phyloP scores from a whole-genome alignment of 225 moss, liverwort and hornwort genomes.

The Pseudisothecium myosuroides region DNA sequence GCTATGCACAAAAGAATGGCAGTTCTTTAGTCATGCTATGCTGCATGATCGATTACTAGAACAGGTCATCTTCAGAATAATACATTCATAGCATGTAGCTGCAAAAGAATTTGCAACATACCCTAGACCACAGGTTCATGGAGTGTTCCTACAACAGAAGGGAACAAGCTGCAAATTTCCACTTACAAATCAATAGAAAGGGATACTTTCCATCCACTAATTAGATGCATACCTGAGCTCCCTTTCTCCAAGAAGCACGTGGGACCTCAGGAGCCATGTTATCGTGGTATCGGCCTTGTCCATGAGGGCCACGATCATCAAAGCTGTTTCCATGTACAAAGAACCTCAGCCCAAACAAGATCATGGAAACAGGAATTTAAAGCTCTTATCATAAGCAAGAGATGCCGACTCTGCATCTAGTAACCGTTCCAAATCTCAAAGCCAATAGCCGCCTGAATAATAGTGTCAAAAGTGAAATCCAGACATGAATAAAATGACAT shows the following conservation, averaged over 20 bases:
- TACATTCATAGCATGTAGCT: neutral
- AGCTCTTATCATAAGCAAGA: neutral
- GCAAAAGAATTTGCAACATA: neutral
- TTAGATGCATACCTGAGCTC: slow-evolving; percentile 64
- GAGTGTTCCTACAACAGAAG: neutral
- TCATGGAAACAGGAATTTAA: neutral
- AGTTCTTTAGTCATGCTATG: neutral
- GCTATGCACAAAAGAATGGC: neutral
- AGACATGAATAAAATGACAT: neutral
- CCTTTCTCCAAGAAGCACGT: slow-evolving; percentile 68
- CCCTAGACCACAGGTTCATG: neutral
- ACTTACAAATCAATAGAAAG: neutral
- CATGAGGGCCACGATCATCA: slow-evolving; percentile 97
- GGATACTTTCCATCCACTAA: neutral
- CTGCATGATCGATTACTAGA: neutral
- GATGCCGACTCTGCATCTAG: neutral
- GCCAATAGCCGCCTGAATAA: neutral
- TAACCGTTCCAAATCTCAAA: neutral
- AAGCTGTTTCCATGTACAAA: slow-evolving; percentile 41
- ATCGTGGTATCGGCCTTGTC: slow-evolving; percentile 75
- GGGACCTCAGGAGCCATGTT: slow-evolving; percentile 72
- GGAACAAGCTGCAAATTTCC: neutral
- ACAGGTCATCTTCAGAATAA: neutral
- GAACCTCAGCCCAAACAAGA: neutral
- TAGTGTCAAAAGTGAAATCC: neutral